Percentiles rank a stretch among this genome's conserved stretches.
These are phyloP conservation scores for Pichia phayaonensis DNA, from an alignment of 805 yeast species.

Conservation along the genomic window DNA sequence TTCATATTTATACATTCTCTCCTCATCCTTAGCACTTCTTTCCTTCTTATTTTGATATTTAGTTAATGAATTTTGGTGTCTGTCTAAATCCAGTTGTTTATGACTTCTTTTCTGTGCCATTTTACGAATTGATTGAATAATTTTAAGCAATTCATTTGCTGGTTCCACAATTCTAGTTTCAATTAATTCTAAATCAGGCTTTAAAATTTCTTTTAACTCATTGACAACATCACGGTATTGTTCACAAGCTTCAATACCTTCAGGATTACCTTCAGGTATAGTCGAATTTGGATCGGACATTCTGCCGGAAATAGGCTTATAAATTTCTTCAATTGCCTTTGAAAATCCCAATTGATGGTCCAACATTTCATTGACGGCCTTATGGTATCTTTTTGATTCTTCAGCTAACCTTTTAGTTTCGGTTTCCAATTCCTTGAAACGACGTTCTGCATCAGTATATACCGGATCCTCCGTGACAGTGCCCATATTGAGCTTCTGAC, in stretches of 20 bases:
- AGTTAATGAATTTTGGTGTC: conserved; percentile 61
- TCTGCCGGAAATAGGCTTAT: conserved; percentile 92
- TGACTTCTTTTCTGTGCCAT: conserved; percentile 95
- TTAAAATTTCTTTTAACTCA: conserved; percentile 75
- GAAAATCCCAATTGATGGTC: conserved; percentile 91
- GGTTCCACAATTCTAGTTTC: conserved; percentile 87
- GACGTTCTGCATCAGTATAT: conserved; percentile 89
- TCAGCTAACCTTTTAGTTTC: conserved; percentile 86
- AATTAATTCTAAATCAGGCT: conserved; percentile 89
- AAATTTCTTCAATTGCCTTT: conserved; percentile 91
- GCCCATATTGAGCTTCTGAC: conserved; percentile 91
- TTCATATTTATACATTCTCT: conserved; percentile 79
- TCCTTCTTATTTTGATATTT: conserved; percentile 80
- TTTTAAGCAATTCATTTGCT: conserved; percentile 79
- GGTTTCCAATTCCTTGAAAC: conserved; percentile 84
- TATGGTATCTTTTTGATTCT: conserved; percentile 84
- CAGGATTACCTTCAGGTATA: conserved; percentile 90
- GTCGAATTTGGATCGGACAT: conserved; percentile 82
- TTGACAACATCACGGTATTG: conserved; percentile 83
- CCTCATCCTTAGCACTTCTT: conserved; percentile 82
- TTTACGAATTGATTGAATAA: conserved; percentile 77
- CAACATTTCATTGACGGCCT: conserved; percentile 89
- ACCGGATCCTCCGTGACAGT: conserved; percentile 73
- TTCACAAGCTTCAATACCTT: conserved; percentile 91
- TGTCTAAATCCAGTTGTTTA: conserved; percentile 88